These are phyloP conservation scores for Nadsonia commutata DNA, from an alignment of 1,139 yeast genomes.

Conservation along the genomic window DNA sequence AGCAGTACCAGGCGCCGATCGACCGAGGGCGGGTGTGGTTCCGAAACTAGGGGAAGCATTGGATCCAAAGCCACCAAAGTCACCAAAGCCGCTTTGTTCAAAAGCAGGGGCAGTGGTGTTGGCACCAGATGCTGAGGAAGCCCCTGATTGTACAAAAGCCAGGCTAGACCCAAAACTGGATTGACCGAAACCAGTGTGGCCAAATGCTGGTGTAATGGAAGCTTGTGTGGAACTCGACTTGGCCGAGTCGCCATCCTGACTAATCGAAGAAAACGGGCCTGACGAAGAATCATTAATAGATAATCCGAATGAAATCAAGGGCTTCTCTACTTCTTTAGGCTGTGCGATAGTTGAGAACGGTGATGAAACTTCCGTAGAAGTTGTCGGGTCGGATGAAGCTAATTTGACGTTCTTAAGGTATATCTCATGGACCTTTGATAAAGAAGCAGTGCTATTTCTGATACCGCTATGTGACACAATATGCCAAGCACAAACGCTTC, in stretches of 20 bases:
- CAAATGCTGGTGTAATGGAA: neutral
- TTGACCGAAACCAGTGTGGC: neutral
- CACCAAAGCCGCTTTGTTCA: constrained; percentile 8
- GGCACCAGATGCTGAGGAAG: neutral
- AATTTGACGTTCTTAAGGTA: constrained; percentile 1
- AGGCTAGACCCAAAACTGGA: neutral
- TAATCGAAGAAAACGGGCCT: too few species aligned
- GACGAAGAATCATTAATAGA: too few species aligned
- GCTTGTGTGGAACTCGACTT: too few species aligned
- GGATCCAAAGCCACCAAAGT: neutral
- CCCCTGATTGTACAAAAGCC: neutral
- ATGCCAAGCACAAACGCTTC: constrained; percentile 51
- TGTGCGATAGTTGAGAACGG: too few species aligned
- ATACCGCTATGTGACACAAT: constrained; percentile 26
- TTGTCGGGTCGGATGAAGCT: constrained; percentile 1
- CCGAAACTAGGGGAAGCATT: neutral
- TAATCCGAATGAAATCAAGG: too few species aligned
- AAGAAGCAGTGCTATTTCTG: constrained; percentile 8
- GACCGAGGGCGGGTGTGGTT: neutral
- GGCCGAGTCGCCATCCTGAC: too few species aligned
- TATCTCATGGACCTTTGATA: constrained; percentile 2
- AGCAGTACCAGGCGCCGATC: neutral
- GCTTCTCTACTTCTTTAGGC: too few species aligned
- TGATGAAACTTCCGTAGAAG: constrained; percentile 1
- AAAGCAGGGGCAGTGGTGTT: constrained; percentile 3